Evolutionary conservation across 2,329 filamentous ascomycete species (phyloP).

Genomic region (Colletotrichum eleusines): DNA sequence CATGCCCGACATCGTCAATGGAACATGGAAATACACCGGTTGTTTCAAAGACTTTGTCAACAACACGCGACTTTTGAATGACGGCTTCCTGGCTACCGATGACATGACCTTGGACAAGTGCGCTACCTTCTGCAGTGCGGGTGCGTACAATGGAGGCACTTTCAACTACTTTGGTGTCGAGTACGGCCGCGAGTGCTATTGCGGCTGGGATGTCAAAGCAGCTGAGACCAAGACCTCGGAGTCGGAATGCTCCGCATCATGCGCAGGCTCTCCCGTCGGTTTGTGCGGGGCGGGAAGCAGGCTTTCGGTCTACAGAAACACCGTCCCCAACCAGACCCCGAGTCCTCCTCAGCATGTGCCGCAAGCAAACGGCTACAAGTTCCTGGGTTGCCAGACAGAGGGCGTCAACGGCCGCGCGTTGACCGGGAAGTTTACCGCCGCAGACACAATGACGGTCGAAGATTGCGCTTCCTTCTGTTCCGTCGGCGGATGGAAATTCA

Average conservation of each 20-base stretch:
- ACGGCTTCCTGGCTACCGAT: constrained; percentile 38
- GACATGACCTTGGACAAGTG: constrained; percentile 45
- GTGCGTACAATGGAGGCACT: constrained; percentile 35
- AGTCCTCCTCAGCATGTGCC: constrained; percentile 38
- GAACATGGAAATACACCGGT: constrained; percentile 44
- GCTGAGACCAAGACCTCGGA: constrained; percentile 39
- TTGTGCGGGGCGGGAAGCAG: constrained; percentile 43
- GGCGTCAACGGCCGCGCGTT: constrained; percentile 43
- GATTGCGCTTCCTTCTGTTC: constrained; percentile 45
- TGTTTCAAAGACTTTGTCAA: constrained; percentile 46
- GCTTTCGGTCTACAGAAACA: constrained; percentile 45
- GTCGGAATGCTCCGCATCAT: constrained; percentile 42
- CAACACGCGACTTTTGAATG: constrained; percentile 36
- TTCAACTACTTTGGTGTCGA: constrained; percentile 47
- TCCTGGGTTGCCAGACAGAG: constrained; percentile 45
- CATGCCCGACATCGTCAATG: constrained; percentile 34
- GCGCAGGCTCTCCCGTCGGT: constrained; percentile 32
- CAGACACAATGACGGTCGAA: constrained; percentile 46
- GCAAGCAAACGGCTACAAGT: constrained; percentile 42
- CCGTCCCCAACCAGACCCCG: constrained; percentile 36
- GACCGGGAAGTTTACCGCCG: constrained; percentile 35
- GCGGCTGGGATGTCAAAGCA: constrained; percentile 42
- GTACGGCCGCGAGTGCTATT: constrained; percentile 45
- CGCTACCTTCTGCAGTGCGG: constrained; percentile 44
- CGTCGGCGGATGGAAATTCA: constrained; percentile 41